Conservation (phyloP, 2,329 filamentous ascomycete genomes). For the Trichophyton mentagrophytes region DNA sequence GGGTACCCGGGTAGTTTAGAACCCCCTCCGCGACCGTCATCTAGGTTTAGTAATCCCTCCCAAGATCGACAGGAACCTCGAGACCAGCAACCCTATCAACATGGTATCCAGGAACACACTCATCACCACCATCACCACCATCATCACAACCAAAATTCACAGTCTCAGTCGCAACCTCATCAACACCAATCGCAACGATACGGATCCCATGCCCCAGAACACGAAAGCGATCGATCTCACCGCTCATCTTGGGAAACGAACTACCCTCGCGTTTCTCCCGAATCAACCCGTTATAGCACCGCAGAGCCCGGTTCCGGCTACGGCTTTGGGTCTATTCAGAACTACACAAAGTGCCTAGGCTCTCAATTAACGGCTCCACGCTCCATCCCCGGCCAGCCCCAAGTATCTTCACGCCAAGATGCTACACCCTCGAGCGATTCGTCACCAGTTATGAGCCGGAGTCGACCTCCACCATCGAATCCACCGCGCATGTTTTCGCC, state of each 20-base stretch:
- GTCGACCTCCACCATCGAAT: constrained; percentile 18
- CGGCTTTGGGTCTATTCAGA: constrained; percentile 31
- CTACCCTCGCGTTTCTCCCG: constrained; percentile 28
- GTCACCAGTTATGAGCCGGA: constrained; percentile 14
- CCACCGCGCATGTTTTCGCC: constrained; percentile 25
- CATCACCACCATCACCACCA: constrained; percentile 15
- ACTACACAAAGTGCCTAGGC: constrained; percentile 30
- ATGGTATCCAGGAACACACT: constrained; percentile 20
- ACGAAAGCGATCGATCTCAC: constrained; percentile 21
- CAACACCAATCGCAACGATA: constrained; percentile 20
- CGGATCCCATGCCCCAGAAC: constrained; percentile 19
- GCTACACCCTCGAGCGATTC: constrained; percentile 22
- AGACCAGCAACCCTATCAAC: constrained; percentile 17
- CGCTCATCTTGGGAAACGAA: constrained; percentile 27
- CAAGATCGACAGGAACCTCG: constrained; percentile 29
- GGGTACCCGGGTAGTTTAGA: constrained; percentile 23
- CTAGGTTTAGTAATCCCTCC: constrained; percentile 23
- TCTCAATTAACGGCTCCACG: constrained; percentile 27
- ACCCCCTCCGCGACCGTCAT: constrained; percentile 17
- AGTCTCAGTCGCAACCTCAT: constrained; percentile 4
- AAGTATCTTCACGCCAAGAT: constrained; percentile 25
- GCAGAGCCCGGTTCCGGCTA: constrained; percentile 23
- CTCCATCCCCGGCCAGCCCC: constrained; percentile 17
- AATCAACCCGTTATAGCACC: constrained; percentile 24
- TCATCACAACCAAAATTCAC: not conserved